These are phyloP conservation scores for Ascochyta rabiei DNA, from an alignment of 2,329 filamentous ascomycete species.

Conservation along the genomic window DNA sequence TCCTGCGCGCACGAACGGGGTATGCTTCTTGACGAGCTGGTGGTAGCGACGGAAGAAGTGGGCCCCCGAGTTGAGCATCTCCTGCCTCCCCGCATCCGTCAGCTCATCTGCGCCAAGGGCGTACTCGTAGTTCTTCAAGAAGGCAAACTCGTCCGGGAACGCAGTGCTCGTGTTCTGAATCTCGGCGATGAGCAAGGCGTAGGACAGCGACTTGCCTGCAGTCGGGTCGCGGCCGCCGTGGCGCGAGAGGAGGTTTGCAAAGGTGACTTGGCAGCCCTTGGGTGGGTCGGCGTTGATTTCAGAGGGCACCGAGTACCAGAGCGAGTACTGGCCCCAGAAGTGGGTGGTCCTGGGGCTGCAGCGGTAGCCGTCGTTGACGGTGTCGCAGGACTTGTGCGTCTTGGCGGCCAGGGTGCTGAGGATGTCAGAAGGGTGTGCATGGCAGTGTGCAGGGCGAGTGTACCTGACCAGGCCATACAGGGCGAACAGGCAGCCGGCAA, in stretches of 20 bases:
- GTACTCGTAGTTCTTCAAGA: slow-evolving; percentile 75
- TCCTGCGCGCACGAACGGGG: slow-evolving; percentile 75
- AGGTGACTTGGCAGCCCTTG: slow-evolving; percentile 72
- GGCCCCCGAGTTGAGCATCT: slow-evolving; percentile 76
- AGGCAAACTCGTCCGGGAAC: slow-evolving; percentile 70
- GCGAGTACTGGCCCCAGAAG: slow-evolving; percentile 86
- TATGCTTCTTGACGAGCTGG: slow-evolving; percentile 60
- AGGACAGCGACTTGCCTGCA: slow-evolving; percentile 65
- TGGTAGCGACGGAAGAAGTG: slow-evolving; percentile 78
- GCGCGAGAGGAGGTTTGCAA: slow-evolving; percentile 80
- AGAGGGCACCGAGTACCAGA: slow-evolving; percentile 78
- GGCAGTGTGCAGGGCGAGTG: not conserved
- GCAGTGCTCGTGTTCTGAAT: slow-evolving; percentile 64
- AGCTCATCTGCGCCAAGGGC: slow-evolving; percentile 72
- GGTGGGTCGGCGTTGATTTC: slow-evolving; percentile 67
- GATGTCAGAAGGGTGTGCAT: slow-evolving; percentile 15
- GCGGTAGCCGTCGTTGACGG: slow-evolving; percentile 63
- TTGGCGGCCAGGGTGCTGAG: slow-evolving; percentile 25
- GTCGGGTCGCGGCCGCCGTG: slow-evolving; percentile 88
- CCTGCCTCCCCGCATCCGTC: slow-evolving; percentile 69
- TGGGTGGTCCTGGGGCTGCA: slow-evolving; percentile 68
- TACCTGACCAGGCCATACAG: slow-evolving; percentile 39
- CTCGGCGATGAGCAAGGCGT: slow-evolving; percentile 67
- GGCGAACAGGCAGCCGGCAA: slow-evolving; percentile 23
- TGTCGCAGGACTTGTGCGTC: slow-evolving; percentile 55